Conservation (phyloP, 1,284 basidiomycete genomes). For the Xerocomus cyaneibrunnescens region DNA sequence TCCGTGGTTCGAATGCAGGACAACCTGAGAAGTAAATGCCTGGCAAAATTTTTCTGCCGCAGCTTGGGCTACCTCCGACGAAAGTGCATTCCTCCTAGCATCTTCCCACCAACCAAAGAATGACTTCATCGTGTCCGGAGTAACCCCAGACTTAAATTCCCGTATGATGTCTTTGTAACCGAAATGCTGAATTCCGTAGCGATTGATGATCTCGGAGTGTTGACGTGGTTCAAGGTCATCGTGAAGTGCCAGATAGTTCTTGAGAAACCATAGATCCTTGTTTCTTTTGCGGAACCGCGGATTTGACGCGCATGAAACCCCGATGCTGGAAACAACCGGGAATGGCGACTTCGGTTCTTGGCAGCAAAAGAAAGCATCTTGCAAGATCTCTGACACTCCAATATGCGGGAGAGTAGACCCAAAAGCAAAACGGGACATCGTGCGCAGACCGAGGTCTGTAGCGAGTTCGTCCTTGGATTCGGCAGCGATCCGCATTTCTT, state of each 20-base stretch:
- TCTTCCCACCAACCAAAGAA: conserved; percentile 89
- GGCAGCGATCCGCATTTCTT: conserved; percentile 61
- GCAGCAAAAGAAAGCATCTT: conserved; percentile 77
- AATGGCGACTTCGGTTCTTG: conserved; percentile 19
- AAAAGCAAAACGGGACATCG: conserved; percentile 87
- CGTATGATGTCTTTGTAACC: conserved; percentile 80
- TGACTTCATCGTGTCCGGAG: conserved; percentile 70
- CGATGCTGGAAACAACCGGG: conserved; percentile 62
- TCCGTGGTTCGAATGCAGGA: conserved; percentile 2
- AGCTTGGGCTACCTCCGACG: not conserved
- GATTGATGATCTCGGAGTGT: conserved; percentile 48
- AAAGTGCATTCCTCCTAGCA: not conserved
- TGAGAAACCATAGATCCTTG: conserved; percentile 10
- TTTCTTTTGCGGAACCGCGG: conserved; percentile 1
- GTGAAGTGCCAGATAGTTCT: conserved; percentile 12
- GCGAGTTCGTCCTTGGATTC: conserved; percentile 45
- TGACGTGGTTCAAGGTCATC: conserved; percentile 40
- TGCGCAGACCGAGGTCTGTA: conserved; percentile 67
- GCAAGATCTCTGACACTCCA: conserved; percentile 72
- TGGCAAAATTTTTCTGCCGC: conserved; percentile 8
- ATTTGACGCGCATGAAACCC: conserved; percentile 43
- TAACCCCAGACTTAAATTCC: conserved; percentile 53
- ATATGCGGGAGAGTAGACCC: conserved; percentile 78
- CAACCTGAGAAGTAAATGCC: not conserved
- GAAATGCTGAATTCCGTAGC: conserved; percentile 66